Base-by-base conservation (phyloP, 2,329 filamentous ascomycete species). In the Aotearoamyces nothofagi region DNA sequence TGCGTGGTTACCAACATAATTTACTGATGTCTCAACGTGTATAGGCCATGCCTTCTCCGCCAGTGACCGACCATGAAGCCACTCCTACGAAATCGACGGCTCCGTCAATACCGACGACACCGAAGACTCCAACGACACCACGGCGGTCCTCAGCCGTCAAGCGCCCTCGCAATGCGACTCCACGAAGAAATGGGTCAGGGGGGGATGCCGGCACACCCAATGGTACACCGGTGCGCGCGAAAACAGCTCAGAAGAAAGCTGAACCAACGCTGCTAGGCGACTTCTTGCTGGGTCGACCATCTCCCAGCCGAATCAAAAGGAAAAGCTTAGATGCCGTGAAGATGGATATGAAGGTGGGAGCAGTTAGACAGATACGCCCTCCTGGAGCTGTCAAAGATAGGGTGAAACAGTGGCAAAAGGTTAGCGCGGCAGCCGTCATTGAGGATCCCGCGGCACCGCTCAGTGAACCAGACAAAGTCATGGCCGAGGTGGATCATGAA, bases 401-500 rank as follows among this genome's bases (percentile, higher is more conserved):
- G 44, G 80, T 93, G 30, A 77, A 75, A 41, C 68, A 76, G 53
- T 93, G 84, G 84, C 83, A 93, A 52, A 77, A 77, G 46, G 62
- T 75, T 40, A 82, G 78, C 44, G 78, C 76, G 17, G 66, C 67
- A 5, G 76, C 74, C 15, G 66, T 77, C 3, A 54, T 53, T 2
- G 63, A 57, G 2, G 57, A 65, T 31, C 62, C 63, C 1, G 56
- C 67, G 17, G 61, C 5, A 59, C 64, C 5, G 13, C 14, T 30
- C 17, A 68, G 60, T 16, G 68, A 70, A 39, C 66, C 73, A 3
- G 67, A 68, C 16, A 71, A 78, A 22, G 54, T 80, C 17, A 62
- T 68, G 5, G 66, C 69, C 34, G 61, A 65, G 9, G 60, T 63
- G 9, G 70, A 78, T 9, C 66, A 69, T 4, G 25, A 61, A 17